Evolutionary conservation across 495 filamentous ascomycete genomes (phyloP), one percentile per base, ranked within the genome.

Genomic region (Staphylotrichum longicolle): DNA sequence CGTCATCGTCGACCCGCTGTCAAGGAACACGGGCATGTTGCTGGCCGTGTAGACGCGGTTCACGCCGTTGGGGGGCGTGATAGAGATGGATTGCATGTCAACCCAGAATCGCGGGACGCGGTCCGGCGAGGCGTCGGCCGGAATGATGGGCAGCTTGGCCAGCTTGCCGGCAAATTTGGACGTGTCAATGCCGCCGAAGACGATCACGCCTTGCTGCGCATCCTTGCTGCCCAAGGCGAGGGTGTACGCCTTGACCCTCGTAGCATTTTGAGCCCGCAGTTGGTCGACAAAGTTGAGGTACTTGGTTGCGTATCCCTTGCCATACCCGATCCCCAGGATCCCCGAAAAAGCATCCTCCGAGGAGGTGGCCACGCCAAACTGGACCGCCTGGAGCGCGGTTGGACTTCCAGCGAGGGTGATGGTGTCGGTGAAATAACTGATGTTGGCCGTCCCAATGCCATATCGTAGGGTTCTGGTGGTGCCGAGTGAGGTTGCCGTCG

Each of bases 111-210:
- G 67, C 9, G 77, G 78, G 2, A 80, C 78, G 14, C 61, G 10
- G 60, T 81, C 78, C 10, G 78, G 78, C 3, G 77, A 72, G 8
- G 65, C 39, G 9, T 34, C 58, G 56, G 80, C 78, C 7, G 78
- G 75, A 30, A 86, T 76, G 37, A 95, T 82, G 14, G 90, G 90
- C 10, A 93, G 69, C 5, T 80, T 86, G 56, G 84, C 73, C 10
- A 98, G 82, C 2, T 76, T 63, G 15, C 92, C 94, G 12, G 75
- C 77, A 70, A 88, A 98, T 71, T 96, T 97, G 45, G 79, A 84
- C 0, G 88, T 91, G 69, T 98, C 88, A 41, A 98, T 83, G 14
- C 93, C 94, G 32, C 94, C 94, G 68, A 98, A 98, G 32, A 98
- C 82, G 49, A 98, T 86, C 7, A 88, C 85, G n/a, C 94, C 94